A percentile compares a stretch with the other conserved stretches of the same genome.
phyloP scores from a whole-genome alignment of 108 stramenopile species.

The Discostella stelligeroides region DNA sequence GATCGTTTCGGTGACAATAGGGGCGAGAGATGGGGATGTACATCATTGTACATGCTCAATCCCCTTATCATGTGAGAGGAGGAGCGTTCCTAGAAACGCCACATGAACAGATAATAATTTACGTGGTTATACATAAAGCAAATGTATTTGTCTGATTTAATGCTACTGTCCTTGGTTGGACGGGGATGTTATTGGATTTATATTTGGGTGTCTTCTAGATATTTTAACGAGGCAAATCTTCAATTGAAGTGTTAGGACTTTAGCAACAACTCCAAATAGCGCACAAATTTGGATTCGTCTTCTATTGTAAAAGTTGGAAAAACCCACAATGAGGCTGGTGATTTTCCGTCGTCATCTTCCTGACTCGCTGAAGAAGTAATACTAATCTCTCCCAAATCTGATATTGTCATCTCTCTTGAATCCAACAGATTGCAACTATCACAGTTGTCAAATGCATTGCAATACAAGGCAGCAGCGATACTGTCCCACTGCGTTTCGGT shows the following conservation, averaged over 20 bases:
- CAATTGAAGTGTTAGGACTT: background rate
- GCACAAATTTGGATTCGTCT: constrained; percentile 21
- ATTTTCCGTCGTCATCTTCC: background rate
- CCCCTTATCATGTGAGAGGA: too few species aligned
- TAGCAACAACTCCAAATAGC: background rate
- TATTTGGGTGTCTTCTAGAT: too few species aligned
- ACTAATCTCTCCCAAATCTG: constrained; percentile 20
- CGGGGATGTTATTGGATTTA: too few species aligned
- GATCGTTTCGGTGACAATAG: too few species aligned
- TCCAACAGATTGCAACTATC: background rate
- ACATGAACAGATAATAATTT: too few species aligned
- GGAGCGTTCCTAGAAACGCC: too few species aligned
- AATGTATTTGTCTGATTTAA: too few species aligned
- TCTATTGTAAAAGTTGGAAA: constrained; percentile 24
- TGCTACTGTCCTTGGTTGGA: too few species aligned
- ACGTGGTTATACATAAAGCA: too few species aligned
- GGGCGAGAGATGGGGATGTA: too few species aligned
- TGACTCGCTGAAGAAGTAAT: background rate
- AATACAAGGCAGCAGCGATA: constrained; percentile 37
- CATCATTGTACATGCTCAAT: too few species aligned
- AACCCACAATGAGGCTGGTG: constrained; percentile 4
- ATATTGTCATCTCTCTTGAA: constrained; percentile 9
- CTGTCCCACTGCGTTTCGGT: constrained; percentile 47
- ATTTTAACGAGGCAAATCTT: too few species aligned
- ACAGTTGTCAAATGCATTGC: constrained; percentile 26